These are phyloP conservation scores for Penicillium decumbens DNA, from an alignment of 2,329 filamentous ascomycete genomes.

Conservation along the genomic window DNA sequence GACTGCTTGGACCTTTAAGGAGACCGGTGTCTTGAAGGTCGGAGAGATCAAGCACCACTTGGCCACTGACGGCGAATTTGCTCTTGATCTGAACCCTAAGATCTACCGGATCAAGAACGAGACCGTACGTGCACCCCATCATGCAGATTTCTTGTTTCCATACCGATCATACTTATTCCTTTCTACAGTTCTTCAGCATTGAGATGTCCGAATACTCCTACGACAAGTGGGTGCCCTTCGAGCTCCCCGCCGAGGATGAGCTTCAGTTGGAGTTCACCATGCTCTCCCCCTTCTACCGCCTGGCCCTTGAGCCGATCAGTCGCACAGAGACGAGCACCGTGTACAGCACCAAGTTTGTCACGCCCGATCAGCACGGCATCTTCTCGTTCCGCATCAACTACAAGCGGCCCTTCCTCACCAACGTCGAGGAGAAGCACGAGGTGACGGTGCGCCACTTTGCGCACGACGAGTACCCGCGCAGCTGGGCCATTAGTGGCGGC, in stretches of 20 bases:
- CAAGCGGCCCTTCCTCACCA: slow-evolving; percentile 86
- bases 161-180: slow-evolving; percentile 24
- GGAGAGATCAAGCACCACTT: slow-evolving; percentile 75
- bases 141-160: neutral
- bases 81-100: slow-evolving; percentile 61
- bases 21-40: slow-evolving; percentile 82
- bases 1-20: slow-evolving; percentile 94
- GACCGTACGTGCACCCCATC: slow-evolving; percentile 62
- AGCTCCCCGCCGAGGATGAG: slow-evolving; percentile 62
- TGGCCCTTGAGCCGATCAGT: slow-evolving; percentile 60
- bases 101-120: slow-evolving; percentile 97
- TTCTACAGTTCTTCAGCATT: slow-evolving; percentile 69
- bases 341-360: slow-evolving; percentile 70
- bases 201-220: slow-evolving; percentile 80
- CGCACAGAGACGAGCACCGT: slow-evolving; percentile 64
- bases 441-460: slow-evolving; percentile 95
- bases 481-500: slow-evolving; percentile 80
- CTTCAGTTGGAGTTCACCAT: slow-evolving; percentile 97
- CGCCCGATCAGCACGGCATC: slow-evolving; percentile 96
- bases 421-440: slow-evolving; percentile 87
- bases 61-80: slow-evolving; percentile 49
- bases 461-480: slow-evolving; percentile 92
- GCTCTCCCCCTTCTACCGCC: slow-evolving; percentile 94
- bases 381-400: slow-evolving; percentile 99
- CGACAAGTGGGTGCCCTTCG: slow-evolving; percentile 71